Evolutionary conservation across 1,284 basidiomycete genomes (phyloP).

Genomic region (Ceratobasidium sp.): DNA sequence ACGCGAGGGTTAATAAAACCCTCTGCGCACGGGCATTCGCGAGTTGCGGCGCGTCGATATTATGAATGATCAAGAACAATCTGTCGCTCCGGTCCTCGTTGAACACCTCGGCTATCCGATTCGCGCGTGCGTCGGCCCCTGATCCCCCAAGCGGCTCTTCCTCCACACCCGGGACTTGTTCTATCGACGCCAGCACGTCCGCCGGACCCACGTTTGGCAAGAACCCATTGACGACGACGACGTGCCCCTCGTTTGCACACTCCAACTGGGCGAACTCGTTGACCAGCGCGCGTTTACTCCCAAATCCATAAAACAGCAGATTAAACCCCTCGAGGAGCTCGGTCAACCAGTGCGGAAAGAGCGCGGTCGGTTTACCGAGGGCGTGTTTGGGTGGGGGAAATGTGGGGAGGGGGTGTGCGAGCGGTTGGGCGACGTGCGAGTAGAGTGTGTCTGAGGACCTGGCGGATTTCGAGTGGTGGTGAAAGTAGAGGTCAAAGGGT

Average conservation of each 20-base stretch:
- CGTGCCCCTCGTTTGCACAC: conserved; percentile 67
- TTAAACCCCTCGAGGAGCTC: conserved; percentile 86
- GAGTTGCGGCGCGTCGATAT: conserved; percentile 78
- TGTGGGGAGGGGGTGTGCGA: conserved; percentile 66
- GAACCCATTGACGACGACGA: conserved; percentile 82
- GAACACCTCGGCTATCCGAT: conserved; percentile 68
- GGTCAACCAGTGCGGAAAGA: conserved; percentile 68
- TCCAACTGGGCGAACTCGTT: conserved; percentile 70
- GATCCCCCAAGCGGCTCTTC: conserved; percentile 49
- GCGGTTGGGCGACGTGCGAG: conserved; percentile 70
- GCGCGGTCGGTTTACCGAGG: conserved; percentile 45
- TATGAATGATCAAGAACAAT: conserved; percentile 84
- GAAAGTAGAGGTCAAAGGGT: conserved; percentile 83
- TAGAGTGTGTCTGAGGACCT: conserved; percentile 80
- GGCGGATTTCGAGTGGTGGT: conserved; percentile 63
- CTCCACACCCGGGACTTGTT: conserved; percentile 59
- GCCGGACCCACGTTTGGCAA: conserved; percentile 72
- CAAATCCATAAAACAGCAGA: conserved; percentile 83
- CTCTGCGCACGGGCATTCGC: conserved; percentile 67
- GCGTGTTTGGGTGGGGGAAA: conserved; percentile 54
- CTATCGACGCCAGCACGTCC: conserved; percentile 74
- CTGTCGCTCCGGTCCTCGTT: conserved; percentile 48
- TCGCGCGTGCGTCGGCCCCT: conserved; percentile 62
- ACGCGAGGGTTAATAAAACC: conserved; percentile 71
- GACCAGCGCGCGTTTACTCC: conserved; percentile 78